Evolutionary conservation across 768 basidiomycete genomes (phyloP), one percentile per base, ranked within the genome.

Genomic region (Cystobasidium tubakii): DNA sequence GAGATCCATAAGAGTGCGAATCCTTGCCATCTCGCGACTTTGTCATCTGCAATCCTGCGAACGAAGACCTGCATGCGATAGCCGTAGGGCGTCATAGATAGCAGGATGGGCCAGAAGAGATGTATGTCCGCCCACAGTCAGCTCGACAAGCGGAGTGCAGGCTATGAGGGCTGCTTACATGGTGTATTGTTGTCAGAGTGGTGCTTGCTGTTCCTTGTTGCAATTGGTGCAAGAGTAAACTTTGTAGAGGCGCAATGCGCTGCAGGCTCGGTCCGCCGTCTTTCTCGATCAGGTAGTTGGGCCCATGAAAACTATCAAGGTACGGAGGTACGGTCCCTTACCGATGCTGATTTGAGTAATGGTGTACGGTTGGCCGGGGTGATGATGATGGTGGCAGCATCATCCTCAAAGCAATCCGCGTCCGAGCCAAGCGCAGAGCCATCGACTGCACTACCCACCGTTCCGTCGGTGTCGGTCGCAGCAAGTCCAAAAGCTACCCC

Each of bases 11-110:
- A 4, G 36, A 15, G 23, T 7, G 23, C 21, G 50, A 34, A 31
- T 43, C 34, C 13, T 67, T 31, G 44, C 29, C 66, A 19, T 34
- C 50, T 13, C 66, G 66, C 44, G 66, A 67, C 54, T 36, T 57
- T 53, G 69, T 71, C 69, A 71, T 71, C 36, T 71, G 69, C 15
- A 71, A 54, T 10, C 27, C 27, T 71, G 69, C 69, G 69, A 71
- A 71, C 15, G 54, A 55, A 29, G 44, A 50, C 66, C 66, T 67
- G 66, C 6, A 60, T 60, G 57, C 4, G 21, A 54, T 54, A n/a
- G 53, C 53, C 7, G 27, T 7, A n/a, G 53, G 21, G 27, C 27
- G 39, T 39, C 39, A 39, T 39, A 39, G 7, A 39, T 54, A 19
- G 53, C 53, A 54, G 53, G 21, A 54, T n/a, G 27, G 21, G 7